Evolutionary conservation across 176 grass and related monocot genomes (phyloP).

Genomic region (Oryza meyeriana): DNA sequence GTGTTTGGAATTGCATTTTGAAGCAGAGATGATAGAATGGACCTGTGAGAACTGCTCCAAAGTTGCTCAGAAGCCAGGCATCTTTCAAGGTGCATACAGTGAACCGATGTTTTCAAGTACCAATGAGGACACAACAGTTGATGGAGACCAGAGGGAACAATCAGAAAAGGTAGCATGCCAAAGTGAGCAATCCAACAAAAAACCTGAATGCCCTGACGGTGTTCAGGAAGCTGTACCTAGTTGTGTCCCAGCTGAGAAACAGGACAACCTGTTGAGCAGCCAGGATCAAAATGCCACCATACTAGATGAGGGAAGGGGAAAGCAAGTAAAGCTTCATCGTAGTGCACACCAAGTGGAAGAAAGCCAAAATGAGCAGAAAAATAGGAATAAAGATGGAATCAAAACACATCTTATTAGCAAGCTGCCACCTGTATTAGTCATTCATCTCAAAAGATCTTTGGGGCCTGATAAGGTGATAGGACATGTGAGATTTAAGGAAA

Average conservation of each 20-base stretch:
- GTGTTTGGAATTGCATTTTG: conserved; percentile 6
- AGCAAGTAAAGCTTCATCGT: too few species aligned
- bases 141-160: too few species aligned
- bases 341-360: conserved; percentile 6
- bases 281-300: too few species aligned
- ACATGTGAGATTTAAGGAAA: conserved; percentile 60
- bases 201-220: too few species aligned
- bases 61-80: background rate
- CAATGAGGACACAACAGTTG: too few species aligned
- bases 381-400: conserved; percentile 24
- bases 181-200: too few species aligned
- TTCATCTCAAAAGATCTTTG: conserved; percentile 61
- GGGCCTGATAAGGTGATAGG: conserved; percentile 44
- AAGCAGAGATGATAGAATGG: background rate
- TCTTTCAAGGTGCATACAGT: background rate
- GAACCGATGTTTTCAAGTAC: too few species aligned
- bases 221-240: too few species aligned
- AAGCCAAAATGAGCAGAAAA: conserved; percentile 26
- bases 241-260: too few species aligned
- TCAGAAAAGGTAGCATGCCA: too few species aligned
- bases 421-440: conserved; percentile 50
- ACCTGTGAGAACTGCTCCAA: conserved; percentile 32
- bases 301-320: too few species aligned
- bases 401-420: conserved; percentile 36
- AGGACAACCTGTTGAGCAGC: too few species aligned